Conservation (phyloP, 805 yeast genomes). For the Myxozyma kluyveri region DNA sequence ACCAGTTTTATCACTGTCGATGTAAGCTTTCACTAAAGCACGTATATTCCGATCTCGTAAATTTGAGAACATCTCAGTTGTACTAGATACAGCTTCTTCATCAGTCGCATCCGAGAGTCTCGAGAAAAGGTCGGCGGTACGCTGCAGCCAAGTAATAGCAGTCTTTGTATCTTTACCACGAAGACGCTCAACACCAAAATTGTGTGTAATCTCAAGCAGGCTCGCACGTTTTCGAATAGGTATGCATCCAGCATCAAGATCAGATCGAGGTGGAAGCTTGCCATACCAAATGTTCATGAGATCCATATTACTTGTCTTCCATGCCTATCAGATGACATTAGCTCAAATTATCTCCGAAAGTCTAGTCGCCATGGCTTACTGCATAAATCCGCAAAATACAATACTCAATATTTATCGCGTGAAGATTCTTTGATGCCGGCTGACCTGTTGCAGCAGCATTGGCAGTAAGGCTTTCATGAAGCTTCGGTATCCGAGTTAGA, state of each 20-base stretch:
- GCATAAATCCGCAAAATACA: constrained; percentile 12
- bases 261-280: constrained; percentile 6
- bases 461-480: neutral
- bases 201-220: constrained; percentile 11
- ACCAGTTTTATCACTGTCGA: neutral
- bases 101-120: neutral
- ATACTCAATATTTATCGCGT: constrained; percentile 7
- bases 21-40: constrained; percentile 8
- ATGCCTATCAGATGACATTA: constrained; percentile 1
- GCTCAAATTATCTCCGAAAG: neutral
- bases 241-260: neutral
- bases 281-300: constrained; percentile 17
- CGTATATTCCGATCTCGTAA: constrained; percentile 14
- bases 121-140: constrained; percentile 5
- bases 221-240: constrained; percentile 12
- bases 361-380: neutral
- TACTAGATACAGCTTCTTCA: constrained; percentile 1
- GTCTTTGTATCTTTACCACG: constrained; percentile 2
- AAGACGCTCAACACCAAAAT: constrained; percentile 11
- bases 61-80: constrained; percentile 2
- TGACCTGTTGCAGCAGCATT: neutral
- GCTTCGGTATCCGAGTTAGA: constrained; percentile 7
- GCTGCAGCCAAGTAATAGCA: constrained; percentile 13
- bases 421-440: neutral
- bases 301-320: constrained; percentile 12